Conservation (phyloP, 148 eudicot genomes). For the Amaranthus palmeri region DNA sequence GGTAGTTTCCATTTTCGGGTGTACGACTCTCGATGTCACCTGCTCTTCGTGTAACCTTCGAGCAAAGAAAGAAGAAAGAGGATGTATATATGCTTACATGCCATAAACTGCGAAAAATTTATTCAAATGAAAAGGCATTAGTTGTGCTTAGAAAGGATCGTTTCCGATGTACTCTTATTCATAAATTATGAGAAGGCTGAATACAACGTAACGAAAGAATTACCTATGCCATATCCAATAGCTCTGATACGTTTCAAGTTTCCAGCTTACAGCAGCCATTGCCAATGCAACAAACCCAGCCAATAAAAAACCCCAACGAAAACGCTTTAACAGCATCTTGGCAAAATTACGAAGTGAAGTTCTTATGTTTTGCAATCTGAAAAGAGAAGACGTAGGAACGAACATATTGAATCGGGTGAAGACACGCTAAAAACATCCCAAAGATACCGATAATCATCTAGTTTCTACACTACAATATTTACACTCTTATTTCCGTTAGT, state of each 20-base stretch:
- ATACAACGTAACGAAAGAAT: not conserved
- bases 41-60: conserved; percentile 37
- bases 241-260: conserved; percentile 56
- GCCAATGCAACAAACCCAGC: conserved; percentile 59
- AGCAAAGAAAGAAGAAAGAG: conserved; percentile 86
- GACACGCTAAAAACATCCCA: too few species aligned
- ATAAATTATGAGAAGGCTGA: not conserved
- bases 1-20: conserved; percentile 37
- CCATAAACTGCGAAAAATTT: conserved; percentile 64
- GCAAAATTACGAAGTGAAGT: conserved; percentile 37
- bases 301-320: conserved; percentile 60
- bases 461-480: too few species aligned
- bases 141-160: not conserved
- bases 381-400: conserved; percentile 3
- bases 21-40: conserved; percentile 28
- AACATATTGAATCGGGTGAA: not conserved
- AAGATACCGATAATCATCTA: too few species aligned
- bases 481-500: too few species aligned
- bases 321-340: conserved; percentile 52
- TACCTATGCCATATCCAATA: conserved; percentile 99
- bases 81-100: conserved; percentile 72
- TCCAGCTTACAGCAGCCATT: conserved; percentile 85
- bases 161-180: not conserved
- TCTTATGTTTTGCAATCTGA: conserved; percentile 58
- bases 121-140: conserved; percentile 1